A percentile compares a stretch with the other conserved stretches of the same genome.
These are phyloP conservation scores for Wakefieldia striispora DNA, from an alignment of 768 basidiomycete species.

Conservation along the genomic window DNA sequence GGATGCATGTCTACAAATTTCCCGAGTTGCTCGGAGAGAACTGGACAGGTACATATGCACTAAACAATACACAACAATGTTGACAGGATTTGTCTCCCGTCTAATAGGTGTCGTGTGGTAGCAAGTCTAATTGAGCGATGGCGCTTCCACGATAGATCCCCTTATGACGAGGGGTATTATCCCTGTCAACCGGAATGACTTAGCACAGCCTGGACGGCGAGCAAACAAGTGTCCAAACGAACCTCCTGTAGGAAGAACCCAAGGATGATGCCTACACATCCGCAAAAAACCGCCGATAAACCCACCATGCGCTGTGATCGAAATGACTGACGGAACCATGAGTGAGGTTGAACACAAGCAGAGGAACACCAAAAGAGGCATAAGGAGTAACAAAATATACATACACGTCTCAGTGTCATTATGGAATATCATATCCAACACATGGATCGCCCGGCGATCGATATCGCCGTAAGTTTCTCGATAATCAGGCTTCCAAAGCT, in stretches of 20 bases:
- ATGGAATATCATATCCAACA: conserved; percentile 56
- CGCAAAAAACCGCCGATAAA: conserved; percentile 56
- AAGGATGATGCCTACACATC: conserved; percentile 41
- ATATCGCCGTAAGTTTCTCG: conserved; percentile 30
- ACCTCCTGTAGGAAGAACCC: conserved; percentile 66
- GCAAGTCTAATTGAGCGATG: conserved; percentile 3
- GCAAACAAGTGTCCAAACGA: conserved; percentile 14
- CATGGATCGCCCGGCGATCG: conserved; percentile 44
- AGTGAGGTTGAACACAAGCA: not conserved
- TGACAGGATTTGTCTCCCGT: too few relatives aligned
- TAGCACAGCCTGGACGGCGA: not conserved
- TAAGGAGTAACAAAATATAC: not conserved
- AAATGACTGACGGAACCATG: conserved; percentile 45
- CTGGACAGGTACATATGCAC: too few relatives aligned
- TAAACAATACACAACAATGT: too few relatives aligned
- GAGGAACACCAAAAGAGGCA: not conserved
- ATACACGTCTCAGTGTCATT: conserved; percentile 43
- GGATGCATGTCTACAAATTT: too few relatives aligned
- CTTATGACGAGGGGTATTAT: conserved; percentile 28
- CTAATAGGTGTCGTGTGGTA: too few relatives aligned
- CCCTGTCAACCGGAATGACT: conserved; percentile 9
- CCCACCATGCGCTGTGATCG: conserved; percentile 65
- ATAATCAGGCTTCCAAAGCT: conserved; percentile 45
- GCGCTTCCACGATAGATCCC: not conserved
- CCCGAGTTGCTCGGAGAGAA: too few relatives aligned